These are phyloP conservation scores for Verticillium longisporum DNA, from an alignment of 2,329 filamentous ascomycete species.

Conservation along the genomic window DNA sequence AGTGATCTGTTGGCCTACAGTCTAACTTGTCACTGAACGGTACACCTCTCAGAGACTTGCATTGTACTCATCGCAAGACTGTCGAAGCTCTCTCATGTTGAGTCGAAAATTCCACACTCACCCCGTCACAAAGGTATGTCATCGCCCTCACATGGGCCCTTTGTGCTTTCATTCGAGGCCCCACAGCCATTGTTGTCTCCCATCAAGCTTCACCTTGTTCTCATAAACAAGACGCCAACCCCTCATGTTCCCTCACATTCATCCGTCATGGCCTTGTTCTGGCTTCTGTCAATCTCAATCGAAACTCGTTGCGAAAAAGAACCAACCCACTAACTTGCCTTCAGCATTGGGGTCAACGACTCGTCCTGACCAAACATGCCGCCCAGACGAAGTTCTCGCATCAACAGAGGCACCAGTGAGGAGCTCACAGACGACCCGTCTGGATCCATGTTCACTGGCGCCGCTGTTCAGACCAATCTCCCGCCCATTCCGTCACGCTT, in stretches of 20 bases:
- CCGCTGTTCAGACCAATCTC: conserved; percentile 13
- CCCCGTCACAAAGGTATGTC: not conserved
- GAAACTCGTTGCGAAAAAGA: not conserved
- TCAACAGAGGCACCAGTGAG: conserved; percentile 2
- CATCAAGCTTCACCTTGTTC: not conserved
- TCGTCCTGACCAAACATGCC: conserved; percentile 6
- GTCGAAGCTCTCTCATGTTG: not conserved
- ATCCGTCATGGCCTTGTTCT: not conserved
- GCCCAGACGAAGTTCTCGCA: conserved; percentile 4
- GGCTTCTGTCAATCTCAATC: not conserved
- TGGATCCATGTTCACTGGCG: conserved; percentile 1
- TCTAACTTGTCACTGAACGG: not conserved
- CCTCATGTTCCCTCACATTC: too few relatives aligned
- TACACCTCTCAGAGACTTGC: not conserved
- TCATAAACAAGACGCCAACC: too few relatives aligned
- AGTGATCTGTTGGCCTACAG: too few relatives aligned
- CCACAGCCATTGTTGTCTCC: not conserved
- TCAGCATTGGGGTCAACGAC: not conserved
- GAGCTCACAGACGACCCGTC: not conserved
- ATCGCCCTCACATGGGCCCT: not conserved
- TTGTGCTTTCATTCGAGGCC: not conserved
- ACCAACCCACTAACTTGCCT: not conserved
- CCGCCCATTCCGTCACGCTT: conserved; percentile 14
- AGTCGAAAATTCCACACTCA: not conserved
- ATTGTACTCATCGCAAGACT: not conserved